Evolutionary conservation across 345 rosid genomes (phyloP), one percentile per base, ranked within the genome.

Genomic region (Populus tremula): DNA sequence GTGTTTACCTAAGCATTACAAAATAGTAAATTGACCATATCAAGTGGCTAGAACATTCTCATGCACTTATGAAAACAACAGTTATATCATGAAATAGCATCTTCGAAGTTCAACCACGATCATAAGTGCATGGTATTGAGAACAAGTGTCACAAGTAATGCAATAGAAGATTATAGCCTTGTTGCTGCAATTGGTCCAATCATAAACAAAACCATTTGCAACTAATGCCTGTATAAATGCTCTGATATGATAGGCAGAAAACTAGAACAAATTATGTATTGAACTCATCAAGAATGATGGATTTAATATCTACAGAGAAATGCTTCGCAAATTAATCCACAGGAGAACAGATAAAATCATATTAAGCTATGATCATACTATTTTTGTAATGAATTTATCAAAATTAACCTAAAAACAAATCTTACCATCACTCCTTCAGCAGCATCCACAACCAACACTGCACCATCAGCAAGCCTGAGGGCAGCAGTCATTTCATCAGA

Each of bases 391-490:
- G 39, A 76, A 67, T 23, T 14, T 56, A 27, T 14, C 29, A 70
- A 59, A 29, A 56, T 31, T 38, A 13, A 69, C 56, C 69, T 38
- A 33, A 81, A 65, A 74, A 35, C 25, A 21, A 14, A 11, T 21
- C 78, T 71, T 73, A 88, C 91, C 87, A 86, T 82, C 39, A 96
- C 94, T 77, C 98, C 98, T 87, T 93, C 99, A 78, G 94, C 99
- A 59, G 99, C 98, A 87, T 96, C 99, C 76, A 93, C 98, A 82
- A 96, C 81, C 78, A 96, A 84, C 74, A 96, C 97, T 69, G 94
- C 99, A 82, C 99, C 99, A 81, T 96, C 99, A 73, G 97, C 88
- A 47, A 96, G 97, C 83, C 98, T 85, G 68, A 89, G 88, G 72
- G 93, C 95, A 82, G 95, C 95, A 61, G 90, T 89, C 95, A 91